A percentile compares a stretch with the other conserved stretches of the same genome.
These are phyloP conservation scores for Xylaria acuta DNA, from an alignment of 495 filamentous ascomycete species.

Conservation along the genomic window DNA sequence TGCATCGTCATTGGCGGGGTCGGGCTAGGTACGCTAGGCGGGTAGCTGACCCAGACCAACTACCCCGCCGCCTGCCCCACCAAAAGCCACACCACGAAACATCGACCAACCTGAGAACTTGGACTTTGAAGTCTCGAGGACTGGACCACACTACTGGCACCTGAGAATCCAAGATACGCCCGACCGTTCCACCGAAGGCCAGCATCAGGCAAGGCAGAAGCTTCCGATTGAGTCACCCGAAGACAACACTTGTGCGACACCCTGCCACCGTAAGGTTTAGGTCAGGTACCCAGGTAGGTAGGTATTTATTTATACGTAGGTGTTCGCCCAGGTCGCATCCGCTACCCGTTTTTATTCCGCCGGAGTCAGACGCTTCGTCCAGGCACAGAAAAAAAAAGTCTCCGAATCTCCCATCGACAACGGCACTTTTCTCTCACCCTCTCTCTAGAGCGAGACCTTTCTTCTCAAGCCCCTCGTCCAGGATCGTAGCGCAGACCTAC, in stretches of 20 bases:
- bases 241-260: background rate
- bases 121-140: background rate
- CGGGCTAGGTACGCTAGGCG: conserved; percentile 9
- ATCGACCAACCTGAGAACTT: conserved; percentile 14
- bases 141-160: background rate
- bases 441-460: background rate
- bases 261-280: background rate
- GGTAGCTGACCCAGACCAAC: background rate
- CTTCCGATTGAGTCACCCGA: background rate
- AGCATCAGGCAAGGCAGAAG: background rate
- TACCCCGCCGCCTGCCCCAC: conserved; percentile 28
- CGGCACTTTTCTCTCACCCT: background rate
- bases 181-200: background rate
- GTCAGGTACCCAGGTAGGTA: background rate
- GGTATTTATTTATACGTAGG: background rate
- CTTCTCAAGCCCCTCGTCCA: background rate
- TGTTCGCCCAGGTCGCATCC: background rate
- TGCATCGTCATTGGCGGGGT: conserved; percentile 38
- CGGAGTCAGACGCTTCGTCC: background rate
- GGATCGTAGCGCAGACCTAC: conserved; percentile 11
- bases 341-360: background rate
- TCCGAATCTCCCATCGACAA: background rate
- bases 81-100: conserved; percentile 30
- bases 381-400: background rate
- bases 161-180: background rate